Conservation (phyloP, 2,329 filamentous ascomycete genomes). For the Xylaria multiplex region DNA sequence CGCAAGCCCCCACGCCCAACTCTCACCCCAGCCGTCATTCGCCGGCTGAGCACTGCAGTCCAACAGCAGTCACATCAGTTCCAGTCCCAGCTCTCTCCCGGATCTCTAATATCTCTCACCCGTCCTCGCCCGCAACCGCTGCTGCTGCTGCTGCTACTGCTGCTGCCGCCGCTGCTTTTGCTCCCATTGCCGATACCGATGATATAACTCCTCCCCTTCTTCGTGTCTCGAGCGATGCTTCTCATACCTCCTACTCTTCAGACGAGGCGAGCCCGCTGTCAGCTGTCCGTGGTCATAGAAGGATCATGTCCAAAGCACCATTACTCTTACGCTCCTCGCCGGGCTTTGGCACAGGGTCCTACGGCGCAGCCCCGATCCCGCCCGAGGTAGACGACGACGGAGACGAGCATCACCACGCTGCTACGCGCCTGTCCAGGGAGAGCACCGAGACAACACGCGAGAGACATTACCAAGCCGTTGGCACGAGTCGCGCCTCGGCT, state of each 20-base stretch:
- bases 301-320: conserved; percentile 59
- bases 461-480: conserved; percentile 42
- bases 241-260: conserved; percentile 23
- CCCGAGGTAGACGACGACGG: conserved; percentile 51
- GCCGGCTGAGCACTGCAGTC: conserved; percentile 29
- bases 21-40: conserved; percentile 31
- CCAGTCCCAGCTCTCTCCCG: conserved; percentile 6
- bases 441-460: conserved; percentile 42
- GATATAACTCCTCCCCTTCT: conserved; percentile 35
- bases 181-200: conserved; percentile 9
- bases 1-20: conserved; percentile 23
- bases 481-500: conserved; percentile 40
- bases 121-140: conserved; percentile 23
- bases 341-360: conserved; percentile 68
- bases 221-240: conserved; percentile 43
- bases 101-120: conserved; percentile 15
- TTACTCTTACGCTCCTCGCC: conserved; percentile 69
- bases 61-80: not conserved
- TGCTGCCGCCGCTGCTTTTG: too few relatives aligned
- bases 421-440: conserved; percentile 37
- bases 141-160: conserved; percentile 12
- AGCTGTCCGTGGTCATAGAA: conserved; percentile 37
- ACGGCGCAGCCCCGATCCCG: conserved; percentile 65
- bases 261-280: conserved; percentile 41
- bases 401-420: conserved; percentile 42